phyloP scores from a whole-genome alignment of 345 rosid genomes.

The Eucalyptus melliodora region DNA sequence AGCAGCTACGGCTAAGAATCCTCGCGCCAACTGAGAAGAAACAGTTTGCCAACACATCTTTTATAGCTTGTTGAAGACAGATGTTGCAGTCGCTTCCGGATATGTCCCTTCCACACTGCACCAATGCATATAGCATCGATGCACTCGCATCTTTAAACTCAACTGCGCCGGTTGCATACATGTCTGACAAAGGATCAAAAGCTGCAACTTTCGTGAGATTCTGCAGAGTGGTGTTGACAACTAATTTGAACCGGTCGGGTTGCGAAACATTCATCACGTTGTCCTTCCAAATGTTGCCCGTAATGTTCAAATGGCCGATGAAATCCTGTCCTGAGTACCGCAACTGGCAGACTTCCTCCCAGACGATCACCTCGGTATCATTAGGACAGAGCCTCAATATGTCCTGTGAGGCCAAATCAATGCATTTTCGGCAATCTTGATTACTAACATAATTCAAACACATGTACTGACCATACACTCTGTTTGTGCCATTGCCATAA shows the following conservation, averaged over 20 bases:
- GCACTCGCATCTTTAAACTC: background rate
- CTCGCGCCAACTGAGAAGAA: constrained; percentile 13
- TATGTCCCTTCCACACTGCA: constrained; percentile 23
- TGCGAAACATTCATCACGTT: background rate
- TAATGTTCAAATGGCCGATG: constrained; percentile 5
- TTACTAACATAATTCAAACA: constrained; percentile 8
- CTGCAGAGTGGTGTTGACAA: constrained; percentile 4
- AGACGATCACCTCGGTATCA: constrained; percentile 5
- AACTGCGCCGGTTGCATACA: background rate
- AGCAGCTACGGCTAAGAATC: constrained; percentile 23
- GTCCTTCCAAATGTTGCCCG: background rate
- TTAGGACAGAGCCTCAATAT: constrained; percentile 4
- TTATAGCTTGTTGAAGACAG: constrained; percentile 14
- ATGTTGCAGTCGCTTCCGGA: constrained; percentile 5
- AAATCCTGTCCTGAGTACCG: constrained; percentile 10
- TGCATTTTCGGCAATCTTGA: constrained; percentile 1
- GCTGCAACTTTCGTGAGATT: constrained; percentile 3
- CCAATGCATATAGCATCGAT: constrained; percentile 4
- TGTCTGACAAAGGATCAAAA: background rate
- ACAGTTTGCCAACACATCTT: constrained; percentile 2
- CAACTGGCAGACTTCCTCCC: constrained; percentile 26
- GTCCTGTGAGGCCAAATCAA: background rate
- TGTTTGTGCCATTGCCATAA: background rate
- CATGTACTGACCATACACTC: constrained; percentile 14
- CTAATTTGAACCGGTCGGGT: background rate